Evolutionary conservation across 805 yeast species (phyloP).

Genomic region (Wickerhamiella lipophila): DNA sequence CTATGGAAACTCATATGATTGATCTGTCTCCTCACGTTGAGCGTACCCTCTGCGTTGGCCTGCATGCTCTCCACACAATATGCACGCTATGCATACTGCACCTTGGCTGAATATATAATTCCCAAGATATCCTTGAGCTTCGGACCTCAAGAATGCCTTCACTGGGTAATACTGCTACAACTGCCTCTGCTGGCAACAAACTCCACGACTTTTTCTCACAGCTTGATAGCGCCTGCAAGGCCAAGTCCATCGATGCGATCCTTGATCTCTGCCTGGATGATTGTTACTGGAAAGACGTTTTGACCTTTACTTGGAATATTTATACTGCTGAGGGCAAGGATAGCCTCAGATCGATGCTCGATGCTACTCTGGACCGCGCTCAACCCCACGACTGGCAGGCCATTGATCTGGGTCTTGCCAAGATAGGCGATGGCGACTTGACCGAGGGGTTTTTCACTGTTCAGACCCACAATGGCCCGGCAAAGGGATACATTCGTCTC

Average conservation of each 20-base stretch:
- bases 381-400: not conserved
- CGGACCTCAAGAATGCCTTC: not conserved
- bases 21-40: not conserved
- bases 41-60: not conserved
- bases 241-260: not conserved
- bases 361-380: not conserved
- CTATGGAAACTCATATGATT: too few species aligned
- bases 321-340: slow-evolving; percentile 8
- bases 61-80: slow-evolving; percentile 1
- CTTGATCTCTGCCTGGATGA: slow-evolving; percentile 4
- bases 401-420: not conserved
- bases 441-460: slow-evolving; percentile 1
- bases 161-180: not conserved
- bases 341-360: not conserved
- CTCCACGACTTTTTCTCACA: not conserved
- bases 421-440: not conserved
- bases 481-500: slow-evolving; percentile 6
- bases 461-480: not conserved
- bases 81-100: not conserved
- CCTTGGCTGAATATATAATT: not conserved
- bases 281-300: slow-evolving; percentile 5
- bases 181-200: not conserved
- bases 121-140: not conserved
- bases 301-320: slow-evolving; percentile 5
- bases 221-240: not conserved